Conservation (phyloP, 2,329 filamentous ascomycete genomes). For the Clarireedia homoeocarpa region DNA sequence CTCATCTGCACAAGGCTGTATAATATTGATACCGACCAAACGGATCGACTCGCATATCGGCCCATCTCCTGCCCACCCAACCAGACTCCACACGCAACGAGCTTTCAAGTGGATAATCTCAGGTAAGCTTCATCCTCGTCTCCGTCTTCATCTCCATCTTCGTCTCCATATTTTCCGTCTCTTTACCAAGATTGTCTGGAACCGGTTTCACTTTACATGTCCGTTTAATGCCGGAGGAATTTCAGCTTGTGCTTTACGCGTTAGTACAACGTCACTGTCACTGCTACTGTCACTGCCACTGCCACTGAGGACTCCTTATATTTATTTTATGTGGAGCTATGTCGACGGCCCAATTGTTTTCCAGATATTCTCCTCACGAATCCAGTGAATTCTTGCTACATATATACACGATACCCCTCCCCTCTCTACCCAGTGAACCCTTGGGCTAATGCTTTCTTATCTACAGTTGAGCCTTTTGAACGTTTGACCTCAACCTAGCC, state of each 20-base stretch:
- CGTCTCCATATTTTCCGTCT: neutral
- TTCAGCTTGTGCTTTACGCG: neutral
- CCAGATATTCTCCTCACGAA: neutral
- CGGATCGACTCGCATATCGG: slow-evolving; percentile 2
- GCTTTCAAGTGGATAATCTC: neutral
- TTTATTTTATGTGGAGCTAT: neutral
- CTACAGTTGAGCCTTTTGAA: neutral
- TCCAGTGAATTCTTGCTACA: neutral
- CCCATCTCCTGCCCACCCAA: neutral
- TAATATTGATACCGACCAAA: slow-evolving; percentile 3
- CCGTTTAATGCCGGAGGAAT: neutral
- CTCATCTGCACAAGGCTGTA: neutral
- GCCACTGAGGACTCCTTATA: neutral
- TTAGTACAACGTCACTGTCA: neutral
- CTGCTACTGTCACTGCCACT: neutral
- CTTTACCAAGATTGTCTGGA: neutral
- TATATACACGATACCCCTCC: neutral
- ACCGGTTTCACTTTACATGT: neutral
- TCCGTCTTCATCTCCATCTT: neutral
- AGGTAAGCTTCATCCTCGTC: neutral
- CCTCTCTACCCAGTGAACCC: neutral
- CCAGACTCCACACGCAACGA: neutral
- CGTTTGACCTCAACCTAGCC: slow-evolving; percentile 10
- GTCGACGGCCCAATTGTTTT: neutral
- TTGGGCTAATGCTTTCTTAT: neutral